A percentile compares a stretch with the other conserved stretches of the same genome.
These are phyloP conservation scores for Lactarius sp. DNA, from an alignment of 768 basidiomycete species.

Conservation along the genomic window DNA sequence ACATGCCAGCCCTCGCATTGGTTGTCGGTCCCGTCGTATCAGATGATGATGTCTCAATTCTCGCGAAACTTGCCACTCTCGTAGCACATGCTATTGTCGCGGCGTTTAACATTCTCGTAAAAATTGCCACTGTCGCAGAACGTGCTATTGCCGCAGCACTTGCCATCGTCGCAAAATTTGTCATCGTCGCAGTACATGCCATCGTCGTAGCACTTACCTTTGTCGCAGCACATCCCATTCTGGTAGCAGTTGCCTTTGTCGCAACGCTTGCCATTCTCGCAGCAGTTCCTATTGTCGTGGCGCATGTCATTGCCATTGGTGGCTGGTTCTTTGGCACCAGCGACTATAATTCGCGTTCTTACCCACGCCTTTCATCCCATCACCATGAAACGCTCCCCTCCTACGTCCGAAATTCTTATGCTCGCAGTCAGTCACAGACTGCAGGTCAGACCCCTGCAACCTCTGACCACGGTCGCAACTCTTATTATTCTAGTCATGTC, in stretches of 20 bases:
- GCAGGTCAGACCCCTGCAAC: neutral
- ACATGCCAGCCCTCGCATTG: neutral
- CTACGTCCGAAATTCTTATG: too few relatives aligned
- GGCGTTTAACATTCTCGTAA: too few relatives aligned
- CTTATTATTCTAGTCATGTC: neutral
- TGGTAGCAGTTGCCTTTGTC: too few relatives aligned
- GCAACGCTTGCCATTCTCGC: too few relatives aligned
- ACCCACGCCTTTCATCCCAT: too few relatives aligned
- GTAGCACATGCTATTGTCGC: too few relatives aligned
- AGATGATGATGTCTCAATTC: neutral
- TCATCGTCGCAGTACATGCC: neutral
- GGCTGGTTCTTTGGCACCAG: too few relatives aligned
- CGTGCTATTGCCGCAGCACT: too few relatives aligned
- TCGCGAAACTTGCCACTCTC: neutral
- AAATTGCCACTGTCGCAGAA: too few relatives aligned
- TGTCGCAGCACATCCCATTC: too few relatives aligned
- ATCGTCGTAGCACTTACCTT: too few relatives aligned
- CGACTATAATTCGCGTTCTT: too few relatives aligned
- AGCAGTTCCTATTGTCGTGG: neutral
- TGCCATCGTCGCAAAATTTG: neutral
- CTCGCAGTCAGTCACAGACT: neutral
- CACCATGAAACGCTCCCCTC: neutral
- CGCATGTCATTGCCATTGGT: neutral
- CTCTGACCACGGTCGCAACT: neutral
- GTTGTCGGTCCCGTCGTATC: neutral